Evolutionary conservation across 495 filamentous ascomycete species (phyloP).

Genomic region (Penicillium simplicissimum): DNA sequence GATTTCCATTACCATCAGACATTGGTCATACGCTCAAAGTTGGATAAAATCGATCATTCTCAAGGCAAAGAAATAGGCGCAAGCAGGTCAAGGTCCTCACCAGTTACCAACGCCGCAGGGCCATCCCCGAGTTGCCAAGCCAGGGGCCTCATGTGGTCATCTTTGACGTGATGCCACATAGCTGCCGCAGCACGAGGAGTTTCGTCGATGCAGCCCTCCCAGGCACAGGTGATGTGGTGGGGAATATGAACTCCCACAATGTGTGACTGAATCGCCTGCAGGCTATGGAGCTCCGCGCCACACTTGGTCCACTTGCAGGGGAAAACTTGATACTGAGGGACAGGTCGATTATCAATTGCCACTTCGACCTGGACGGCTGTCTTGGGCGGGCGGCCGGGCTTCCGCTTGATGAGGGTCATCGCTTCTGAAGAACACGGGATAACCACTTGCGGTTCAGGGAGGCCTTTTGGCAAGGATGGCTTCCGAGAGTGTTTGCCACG

Average conservation of each 20-base stretch:
- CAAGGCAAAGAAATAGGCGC: slow-evolving; percentile 9
- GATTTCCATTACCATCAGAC: slow-evolving; percentile 18
- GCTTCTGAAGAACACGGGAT: slow-evolving; percentile 14
- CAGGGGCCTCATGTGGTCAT: slow-evolving; percentile 57
- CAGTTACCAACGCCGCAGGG: slow-evolving; percentile 47
- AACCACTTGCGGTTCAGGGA: slow-evolving; percentile 15
- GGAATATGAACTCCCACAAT: slow-evolving; percentile 56
- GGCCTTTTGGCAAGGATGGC: slow-evolving; percentile 1
- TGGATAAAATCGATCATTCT: background rate
- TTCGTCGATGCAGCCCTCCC: slow-evolving; percentile 32
- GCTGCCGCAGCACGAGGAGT: slow-evolving; percentile 32
- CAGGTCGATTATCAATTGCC: slow-evolving; percentile 5
- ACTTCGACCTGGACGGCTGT: slow-evolving; percentile 16
- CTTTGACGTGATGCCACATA: slow-evolving; percentile 63
- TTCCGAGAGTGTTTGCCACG: background rate
- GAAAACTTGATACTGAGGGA: slow-evolving; percentile 45
- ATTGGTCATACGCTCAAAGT: background rate
- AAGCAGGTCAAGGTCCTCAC: slow-evolving; percentile 43
- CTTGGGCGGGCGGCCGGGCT: slow-evolving; percentile 21
- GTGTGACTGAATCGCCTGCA: slow-evolving; percentile 69
- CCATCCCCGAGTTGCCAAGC: slow-evolving; percentile 71
- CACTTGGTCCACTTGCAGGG: slow-evolving; percentile 67
- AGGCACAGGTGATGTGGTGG: slow-evolving; percentile 34
- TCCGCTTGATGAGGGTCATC: slow-evolving; percentile 15
- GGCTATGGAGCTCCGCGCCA: slow-evolving; percentile 70